Base-by-base conservation (phyloP, 768 basidiomycete genomes). In the Termitomyces sp. region DNA sequence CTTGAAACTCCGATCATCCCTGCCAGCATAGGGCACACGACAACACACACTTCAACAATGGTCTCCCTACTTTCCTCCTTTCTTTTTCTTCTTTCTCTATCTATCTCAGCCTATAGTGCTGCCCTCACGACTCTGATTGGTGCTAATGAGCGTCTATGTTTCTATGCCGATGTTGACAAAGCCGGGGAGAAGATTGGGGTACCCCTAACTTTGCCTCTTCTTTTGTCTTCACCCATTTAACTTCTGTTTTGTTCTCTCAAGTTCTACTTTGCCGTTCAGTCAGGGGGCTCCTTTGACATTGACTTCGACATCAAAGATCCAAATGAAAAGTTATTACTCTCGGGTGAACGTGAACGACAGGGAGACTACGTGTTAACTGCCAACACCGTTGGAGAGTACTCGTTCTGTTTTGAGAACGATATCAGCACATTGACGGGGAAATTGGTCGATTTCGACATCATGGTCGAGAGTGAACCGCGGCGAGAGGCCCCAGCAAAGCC, bases 261-360 rank as follows among this genome's bases (percentile, higher is more conserved):
- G 84, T 98, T 99, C 75, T 98, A 98, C 77, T 98, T 94, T 78
- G 96, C 96, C 62, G 95, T 98, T 36, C 96, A 98, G 86, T 92
- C 94, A 30, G 96, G 96, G 47, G 96, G 96, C 58, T 88, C 92
- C 1, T 98, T 98, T 72, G 96, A 97, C 71, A 88, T 98, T 44
- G 93, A 96, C 78, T 97, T 89, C 68, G 87, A 92, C 61, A 81
- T 98, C 62, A 94, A 88, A 63, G 94, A 96, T 70, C 96, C 97
- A 7, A 86, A 85, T 58, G 90, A 92, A 66, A 92, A 87, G 69
- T 76, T 95, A 35, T 72, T 98, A 26, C 84, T 99, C 47, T 90
- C 95, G 52, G 97, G 94, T 53, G 74, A 81, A 63, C 85, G 88
- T 28, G 96, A 98, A 67, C 87, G 92, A 33, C 94, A 97, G 63